These are phyloP conservation scores for Bruguiera gymnorhiza DNA, from an alignment of 345 rosid species.

Conservation along the genomic window DNA sequence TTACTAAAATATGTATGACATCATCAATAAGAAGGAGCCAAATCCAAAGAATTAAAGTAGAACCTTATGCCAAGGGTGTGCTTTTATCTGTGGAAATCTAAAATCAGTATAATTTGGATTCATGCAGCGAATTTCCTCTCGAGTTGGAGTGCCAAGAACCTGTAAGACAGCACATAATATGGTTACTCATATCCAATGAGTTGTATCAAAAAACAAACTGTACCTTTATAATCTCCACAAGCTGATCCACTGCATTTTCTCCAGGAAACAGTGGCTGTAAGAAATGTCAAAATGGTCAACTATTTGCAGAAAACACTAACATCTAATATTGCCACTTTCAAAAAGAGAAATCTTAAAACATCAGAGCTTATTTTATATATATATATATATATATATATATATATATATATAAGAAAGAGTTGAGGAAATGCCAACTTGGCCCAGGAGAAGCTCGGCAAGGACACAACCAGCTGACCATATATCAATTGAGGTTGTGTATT, in stretches of 20 bases:
- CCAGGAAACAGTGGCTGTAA: slow-evolving; percentile 35
- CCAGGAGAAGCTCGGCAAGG: slow-evolving; percentile 34
- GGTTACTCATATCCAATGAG: neutral
- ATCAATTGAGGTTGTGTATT: slow-evolving; percentile 33
- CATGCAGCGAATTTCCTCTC: slow-evolving; percentile 41
- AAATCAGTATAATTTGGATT: slow-evolving; percentile 37
- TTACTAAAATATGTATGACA: neutral
- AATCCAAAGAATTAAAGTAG: neutral
- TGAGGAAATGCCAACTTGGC: slow-evolving; percentile 22
- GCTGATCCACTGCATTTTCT: slow-evolving; percentile 39
- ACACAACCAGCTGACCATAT: slow-evolving; percentile 40
- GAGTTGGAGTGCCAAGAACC: slow-evolving; percentile 39
- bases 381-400: too few relatives aligned
- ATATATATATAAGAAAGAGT: too few relatives aligned
- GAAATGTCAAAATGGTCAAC: neutral
- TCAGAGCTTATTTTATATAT: neutral
- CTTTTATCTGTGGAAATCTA: slow-evolving; percentile 37
- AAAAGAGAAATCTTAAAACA: neutral
- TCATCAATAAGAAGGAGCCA: neutral
- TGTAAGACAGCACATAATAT: neutral
- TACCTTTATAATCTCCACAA: slow-evolving; percentile 36
- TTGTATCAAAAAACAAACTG: neutral
- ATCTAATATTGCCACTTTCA: neutral
- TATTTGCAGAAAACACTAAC: neutral
- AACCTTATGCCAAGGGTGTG: slow-evolving; percentile 41